Evolutionary conservation across 768 basidiomycete species (phyloP).

Genomic region (Pleurotus platypus): DNA sequence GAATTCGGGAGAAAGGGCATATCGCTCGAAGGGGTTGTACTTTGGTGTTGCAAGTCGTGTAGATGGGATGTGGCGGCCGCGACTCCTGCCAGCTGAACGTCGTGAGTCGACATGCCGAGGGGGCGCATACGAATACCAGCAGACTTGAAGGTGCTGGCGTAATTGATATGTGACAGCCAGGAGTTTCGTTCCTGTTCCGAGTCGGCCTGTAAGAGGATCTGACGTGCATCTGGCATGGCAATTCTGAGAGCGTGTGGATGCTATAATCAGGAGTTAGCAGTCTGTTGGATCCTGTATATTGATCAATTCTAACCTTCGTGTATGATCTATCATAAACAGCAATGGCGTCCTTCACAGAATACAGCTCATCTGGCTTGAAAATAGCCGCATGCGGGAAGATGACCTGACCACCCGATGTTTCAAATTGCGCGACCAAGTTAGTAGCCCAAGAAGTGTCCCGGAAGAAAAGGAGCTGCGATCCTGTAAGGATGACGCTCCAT

Average conservation of each 20-base stretch:
- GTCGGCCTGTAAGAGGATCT: constrained; percentile 74
- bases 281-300: background rate
- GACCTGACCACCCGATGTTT: constrained; percentile 27
- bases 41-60: constrained; percentile 56
- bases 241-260: constrained; percentile 76
- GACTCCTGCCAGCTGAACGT: constrained; percentile 75
- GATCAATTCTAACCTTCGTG: constrained; percentile 53
- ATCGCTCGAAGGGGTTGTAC: constrained; percentile 29
- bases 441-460: constrained; percentile 62
- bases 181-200: constrained; percentile 74
- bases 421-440: constrained; percentile 40
- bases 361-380: constrained; percentile 80
- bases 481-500: constrained; percentile 83
- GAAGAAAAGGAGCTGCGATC: constrained; percentile 89
- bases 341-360: constrained; percentile 73
- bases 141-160: constrained; percentile 89
- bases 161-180: constrained; percentile 93
- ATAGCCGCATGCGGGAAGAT: constrained; percentile 35
- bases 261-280: constrained; percentile 28
- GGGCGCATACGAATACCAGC: constrained; percentile 80
- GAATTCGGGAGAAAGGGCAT: constrained; percentile 37
- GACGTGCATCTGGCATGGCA: constrained; percentile 70
- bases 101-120: constrained; percentile 61
- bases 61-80: constrained; percentile 86
- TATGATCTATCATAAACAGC: constrained; percentile 81